A percentile compares a stretch with the other conserved stretches of the same genome.
Conservation (phyloP, 2,329 filamentous ascomycete species). For the Aspergillus pseudoterreus region DNA sequence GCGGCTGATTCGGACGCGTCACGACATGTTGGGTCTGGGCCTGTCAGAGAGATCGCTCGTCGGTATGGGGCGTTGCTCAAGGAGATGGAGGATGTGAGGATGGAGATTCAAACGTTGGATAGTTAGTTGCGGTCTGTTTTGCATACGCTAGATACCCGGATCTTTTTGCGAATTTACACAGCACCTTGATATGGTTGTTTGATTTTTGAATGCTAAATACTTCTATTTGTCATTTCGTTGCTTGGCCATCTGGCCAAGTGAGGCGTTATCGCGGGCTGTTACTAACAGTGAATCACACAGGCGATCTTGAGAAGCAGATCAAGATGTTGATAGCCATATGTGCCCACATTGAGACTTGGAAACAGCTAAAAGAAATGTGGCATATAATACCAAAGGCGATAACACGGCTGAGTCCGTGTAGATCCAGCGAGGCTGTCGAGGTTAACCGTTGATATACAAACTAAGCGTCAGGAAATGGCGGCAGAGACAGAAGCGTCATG, state of each 20-base stretch:
- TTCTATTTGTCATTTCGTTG: neutral
- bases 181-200: neutral
- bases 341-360: no score
- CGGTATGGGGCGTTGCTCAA: conserved; percentile 35
- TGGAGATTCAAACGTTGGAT: conserved; percentile 27
- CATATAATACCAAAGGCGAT: no score
- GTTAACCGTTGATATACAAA: no score
- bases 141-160: conserved; percentile 6
- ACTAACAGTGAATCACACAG: neutral
- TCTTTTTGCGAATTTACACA: neutral
- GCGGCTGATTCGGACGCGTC: conserved; percentile 18
- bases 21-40: conserved; percentile 13
- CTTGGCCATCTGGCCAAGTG: neutral
- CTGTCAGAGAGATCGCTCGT: conserved; percentile 35
- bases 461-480: no score
- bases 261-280: no score
- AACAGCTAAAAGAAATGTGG: no score
- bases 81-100: conserved; percentile 31
- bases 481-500: no score
- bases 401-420: no score
- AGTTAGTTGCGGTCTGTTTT: conserved; percentile 2
- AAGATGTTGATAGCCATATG: no score
- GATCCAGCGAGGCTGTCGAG: no score
- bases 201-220: neutral
- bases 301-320: no score